Conservation (phyloP, 78 protist species). For the Andalucia godoyi region DNA sequence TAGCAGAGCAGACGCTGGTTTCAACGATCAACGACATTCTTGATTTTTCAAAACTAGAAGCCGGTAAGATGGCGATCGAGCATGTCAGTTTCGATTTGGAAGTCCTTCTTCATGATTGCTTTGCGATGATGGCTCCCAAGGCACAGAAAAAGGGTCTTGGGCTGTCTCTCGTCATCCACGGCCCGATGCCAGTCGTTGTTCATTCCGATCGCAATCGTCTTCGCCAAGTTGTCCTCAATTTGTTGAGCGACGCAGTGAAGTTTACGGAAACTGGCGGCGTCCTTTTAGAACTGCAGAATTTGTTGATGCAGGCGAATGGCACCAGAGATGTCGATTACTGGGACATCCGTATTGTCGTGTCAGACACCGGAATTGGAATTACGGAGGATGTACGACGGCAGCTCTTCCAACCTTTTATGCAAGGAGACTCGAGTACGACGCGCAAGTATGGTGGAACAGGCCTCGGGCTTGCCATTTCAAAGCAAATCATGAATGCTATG, state of each 20-base stretch:
- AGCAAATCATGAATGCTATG: conserved; percentile 35
- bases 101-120: conserved; percentile 27
- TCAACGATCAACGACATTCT: conserved; percentile 49
- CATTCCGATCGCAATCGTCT: conserved; percentile 35
- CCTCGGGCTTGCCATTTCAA: conserved; percentile 42
- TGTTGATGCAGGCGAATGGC: no score
- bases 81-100: conserved; percentile 13
- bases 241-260: conserved; percentile 50
- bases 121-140: conserved; percentile 28
- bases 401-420: conserved; percentile 42
- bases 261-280: conserved; percentile 43
- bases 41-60: conserved; percentile 37
- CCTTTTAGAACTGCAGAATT: neutral
- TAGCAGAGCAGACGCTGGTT: conserved; percentile 21
- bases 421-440: conserved; percentile 57
- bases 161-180: conserved; percentile 15
- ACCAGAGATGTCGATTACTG: no score
- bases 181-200: neutral
- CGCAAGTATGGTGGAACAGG: conserved; percentile 55
- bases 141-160: conserved; percentile 19
- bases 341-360: conserved; percentile 27
- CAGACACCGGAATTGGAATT: conserved; percentile 63
- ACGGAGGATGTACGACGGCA: conserved; percentile 16
- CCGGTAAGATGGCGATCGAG: conserved; percentile 16
- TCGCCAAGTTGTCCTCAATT: conserved; percentile 39